Evolutionary conservation across 192 early-diverging fungal genomes (phyloP), one percentile per base, ranked within the genome.

Genomic region (Funneliformis mosseae): DNA sequence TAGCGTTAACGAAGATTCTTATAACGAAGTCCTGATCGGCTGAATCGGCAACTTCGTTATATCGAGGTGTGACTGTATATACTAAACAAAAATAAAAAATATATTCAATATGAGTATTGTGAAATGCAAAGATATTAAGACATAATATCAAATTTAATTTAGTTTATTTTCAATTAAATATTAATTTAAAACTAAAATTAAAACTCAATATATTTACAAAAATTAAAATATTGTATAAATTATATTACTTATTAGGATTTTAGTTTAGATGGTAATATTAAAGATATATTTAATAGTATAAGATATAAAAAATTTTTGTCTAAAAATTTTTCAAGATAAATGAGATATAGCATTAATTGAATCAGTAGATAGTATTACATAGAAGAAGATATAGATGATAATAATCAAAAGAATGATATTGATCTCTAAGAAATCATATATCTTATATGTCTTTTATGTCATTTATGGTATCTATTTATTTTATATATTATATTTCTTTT

Each of bases 161-260:
- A 12, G 68, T 11, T 11, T 70, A 39, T 12, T 70, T 70, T 70
- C 41, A 42, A 27, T 70, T 21, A 70, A 70, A 70, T 38, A 70
- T 42, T 5, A 21, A 18, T 18, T 70, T 42, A 70, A 3, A 70
- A 27, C 42, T 70, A 70, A 21, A 42, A 70, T 43, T 2, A 14
- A 39, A 39, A 70, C 42, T 18, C 68, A 16, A 33, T 12, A 9
- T n/a, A 42, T n/a, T 70, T 21, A 21, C 4, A 70, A 70, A 25
- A 42, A 4, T 18, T 70, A 41, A 27, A 18, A 70, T 70, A 70
- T 70, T n/a, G 21, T 39, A 8, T 8, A 12, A 70, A 70, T 42
- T 70, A 70, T 39, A 70, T 16, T 39, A 4, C 2, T n/a, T 2
- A 39, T 41, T 9, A 2, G 14, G 28, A 42, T 33, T 69, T 33